These are phyloP conservation scores for Aphelidium insulamus DNA, from an alignment of 371 early-diverging fungal genomes.

Conservation along the genomic window DNA sequence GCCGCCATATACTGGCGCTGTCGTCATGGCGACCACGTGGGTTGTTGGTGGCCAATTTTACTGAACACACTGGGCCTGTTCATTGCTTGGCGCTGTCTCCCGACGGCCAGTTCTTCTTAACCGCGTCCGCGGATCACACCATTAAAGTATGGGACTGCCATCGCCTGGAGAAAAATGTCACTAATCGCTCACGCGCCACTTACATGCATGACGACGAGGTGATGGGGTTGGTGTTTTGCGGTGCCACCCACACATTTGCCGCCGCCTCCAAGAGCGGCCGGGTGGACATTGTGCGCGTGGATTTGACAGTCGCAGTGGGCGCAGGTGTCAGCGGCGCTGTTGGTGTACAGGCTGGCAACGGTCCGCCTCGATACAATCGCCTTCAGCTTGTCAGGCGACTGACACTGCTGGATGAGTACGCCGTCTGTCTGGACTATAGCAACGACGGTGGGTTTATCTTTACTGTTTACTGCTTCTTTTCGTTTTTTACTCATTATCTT, in stretches of 20 bases:
- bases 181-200: slow-evolving; percentile 50
- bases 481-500: slow-evolving; percentile 7
- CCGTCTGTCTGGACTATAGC: slow-evolving; percentile 39
- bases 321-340: slow-evolving; percentile 15
- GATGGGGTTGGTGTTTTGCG: slow-evolving; percentile 50
- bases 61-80: slow-evolving; percentile 59
- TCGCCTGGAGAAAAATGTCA: slow-evolving; percentile 55
- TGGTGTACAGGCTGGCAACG: slow-evolving; percentile 26
- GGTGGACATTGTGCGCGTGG: slow-evolving; percentile 50
- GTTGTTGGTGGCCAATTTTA: slow-evolving; percentile 48
- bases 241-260: slow-evolving; percentile 53
- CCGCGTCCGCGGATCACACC: slow-evolving; percentile 63
- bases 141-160: slow-evolving; percentile 71
- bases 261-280: slow-evolving; percentile 64
- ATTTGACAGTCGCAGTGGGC: too few species aligned
- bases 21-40: too few species aligned
- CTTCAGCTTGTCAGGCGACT: slow-evolving; percentile 26
- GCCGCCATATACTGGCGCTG: too few species aligned
- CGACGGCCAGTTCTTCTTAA: slow-evolving; percentile 57
- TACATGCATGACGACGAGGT: slow-evolving; percentile 51
- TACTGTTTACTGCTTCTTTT: neutral
- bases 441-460: slow-evolving; percentile 27
- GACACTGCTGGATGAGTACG: slow-evolving; percentile 36
- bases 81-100: slow-evolving; percentile 47
- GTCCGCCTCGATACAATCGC: slow-evolving; percentile 4